A percentile compares a stretch with the other conserved stretches of the same genome.
These are phyloP conservation scores for Cercospora sesami DNA, from an alignment of 2,329 filamentous ascomycete genomes.

Conservation along the genomic window DNA sequence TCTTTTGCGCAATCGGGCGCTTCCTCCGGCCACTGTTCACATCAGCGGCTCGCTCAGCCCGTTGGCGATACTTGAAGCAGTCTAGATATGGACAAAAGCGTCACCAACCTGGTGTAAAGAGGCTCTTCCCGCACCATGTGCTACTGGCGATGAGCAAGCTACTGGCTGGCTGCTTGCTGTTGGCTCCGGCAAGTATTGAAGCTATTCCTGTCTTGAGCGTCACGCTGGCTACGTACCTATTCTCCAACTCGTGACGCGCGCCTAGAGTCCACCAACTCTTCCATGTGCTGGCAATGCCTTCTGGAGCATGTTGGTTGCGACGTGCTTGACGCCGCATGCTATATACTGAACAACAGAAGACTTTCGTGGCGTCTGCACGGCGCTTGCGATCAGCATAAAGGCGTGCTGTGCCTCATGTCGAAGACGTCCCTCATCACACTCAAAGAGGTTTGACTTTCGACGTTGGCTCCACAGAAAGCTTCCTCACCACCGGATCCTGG, in stretches of 20 bases:
- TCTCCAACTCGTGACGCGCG: conserved; percentile 15
- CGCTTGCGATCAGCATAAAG: conserved; percentile 21
- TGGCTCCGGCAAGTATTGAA: conserved; percentile 6
- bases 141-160: conserved; percentile 2
- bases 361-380: conserved; percentile 7
- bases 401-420: conserved; percentile 21
- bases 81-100: background rate
- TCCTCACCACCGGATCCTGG: conserved; percentile 7
- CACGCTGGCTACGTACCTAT: conserved; percentile 14
- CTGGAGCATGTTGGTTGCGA: background rate
- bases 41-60: conserved; percentile 3
- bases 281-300: background rate
- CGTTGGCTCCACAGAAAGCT: conserved; percentile 11
- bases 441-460: conserved; percentile 7
- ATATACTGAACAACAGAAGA: background rate
- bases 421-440: conserved; percentile 6
- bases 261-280: background rate
- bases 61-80: conserved; percentile 11
- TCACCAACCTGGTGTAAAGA: conserved; percentile 12
- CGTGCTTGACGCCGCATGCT: conserved; percentile 13
- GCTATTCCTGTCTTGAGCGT: conserved; percentile 18
- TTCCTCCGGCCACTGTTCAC: conserved; percentile 2
- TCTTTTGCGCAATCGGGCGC: conserved; percentile 11
- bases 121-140: conserved; percentile 14
- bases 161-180: conserved; percentile 15